phyloP scores from a whole-genome alignment of 768 basidiomycete species.

The Xanthoconium purpureum region DNA sequence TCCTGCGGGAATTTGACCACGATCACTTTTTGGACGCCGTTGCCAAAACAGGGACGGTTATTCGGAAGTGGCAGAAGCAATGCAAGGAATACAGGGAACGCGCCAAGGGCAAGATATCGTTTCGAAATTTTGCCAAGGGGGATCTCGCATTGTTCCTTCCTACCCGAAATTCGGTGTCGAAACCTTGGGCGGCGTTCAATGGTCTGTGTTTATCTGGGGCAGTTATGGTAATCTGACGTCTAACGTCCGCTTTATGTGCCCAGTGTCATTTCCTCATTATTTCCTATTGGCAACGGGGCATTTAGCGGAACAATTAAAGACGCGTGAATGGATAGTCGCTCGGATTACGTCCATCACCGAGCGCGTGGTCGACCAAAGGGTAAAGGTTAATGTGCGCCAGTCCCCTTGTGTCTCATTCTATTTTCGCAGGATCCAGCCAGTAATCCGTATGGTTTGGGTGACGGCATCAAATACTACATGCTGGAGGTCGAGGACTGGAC shows the following conservation, averaged over 20 bases:
- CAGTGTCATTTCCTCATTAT: constrained; percentile 96
- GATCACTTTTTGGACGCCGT: constrained; percentile 84
- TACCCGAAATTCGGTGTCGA: constrained; percentile 88
- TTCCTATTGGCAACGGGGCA: constrained; percentile 88
- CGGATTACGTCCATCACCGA: constrained; percentile 87
- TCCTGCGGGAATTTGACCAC: constrained; percentile 73
- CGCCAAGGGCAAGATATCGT: constrained; percentile 95
- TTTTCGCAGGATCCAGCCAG: constrained; percentile 64
- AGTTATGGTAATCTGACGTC: neutral
- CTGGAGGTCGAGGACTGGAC: constrained; percentile 94
- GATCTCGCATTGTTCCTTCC: constrained; percentile 95
- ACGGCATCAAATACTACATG: constrained; percentile 91
- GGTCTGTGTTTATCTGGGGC: constrained; percentile 47
- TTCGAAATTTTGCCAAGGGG: constrained; percentile 91
- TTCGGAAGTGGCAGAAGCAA: constrained; percentile 96
- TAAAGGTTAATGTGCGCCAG: constrained; percentile 23
- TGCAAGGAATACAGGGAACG: constrained; percentile 94
- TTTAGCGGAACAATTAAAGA: constrained; percentile 85
- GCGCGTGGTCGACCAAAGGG: constrained; percentile 76
- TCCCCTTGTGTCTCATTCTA: neutral
- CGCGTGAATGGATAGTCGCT: constrained; percentile 93
- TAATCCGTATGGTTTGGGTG: constrained; percentile 86
- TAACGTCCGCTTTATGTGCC: neutral
- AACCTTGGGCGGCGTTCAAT: constrained; percentile 99
- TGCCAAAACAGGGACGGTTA: constrained; percentile 75